Conservation (phyloP, 1,284 basidiomycete species). For the Porogramme epimiltina region DNA sequence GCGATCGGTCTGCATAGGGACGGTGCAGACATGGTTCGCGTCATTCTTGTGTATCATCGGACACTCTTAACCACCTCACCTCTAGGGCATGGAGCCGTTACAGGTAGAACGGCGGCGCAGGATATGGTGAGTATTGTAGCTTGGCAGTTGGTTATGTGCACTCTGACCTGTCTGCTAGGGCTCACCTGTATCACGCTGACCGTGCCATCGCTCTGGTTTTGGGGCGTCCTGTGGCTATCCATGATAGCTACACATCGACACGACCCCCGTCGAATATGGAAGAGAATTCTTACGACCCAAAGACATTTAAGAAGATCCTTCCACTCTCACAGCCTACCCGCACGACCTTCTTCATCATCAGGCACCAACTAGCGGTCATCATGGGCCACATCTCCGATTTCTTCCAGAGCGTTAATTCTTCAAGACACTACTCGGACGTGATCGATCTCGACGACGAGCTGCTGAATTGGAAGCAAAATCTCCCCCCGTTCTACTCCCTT, state of each 20-base stretch:
- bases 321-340: conserved; percentile 77
- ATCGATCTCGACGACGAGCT: conserved; percentile 85
- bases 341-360: conserved; percentile 87
- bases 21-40: conserved; percentile 79
- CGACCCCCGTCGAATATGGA: conserved; percentile 85
- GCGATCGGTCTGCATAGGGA: conserved; percentile 93
- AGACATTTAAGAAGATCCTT: conserved; percentile 41
- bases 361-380: conserved; percentile 81
- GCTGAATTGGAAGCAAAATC: conserved; percentile 70
- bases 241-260: conserved; percentile 85
- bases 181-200: conserved; percentile 92
- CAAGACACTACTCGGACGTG: conserved; percentile 86
- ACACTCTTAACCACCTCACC: not conserved
- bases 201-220: conserved; percentile 90
- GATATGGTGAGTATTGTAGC: conserved; percentile 64
- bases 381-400: conserved; percentile 94
- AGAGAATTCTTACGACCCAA: conserved; percentile 53
- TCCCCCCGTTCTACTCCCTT: conserved; percentile 80
- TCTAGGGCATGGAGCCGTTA: conserved; percentile 73
- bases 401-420: conserved; percentile 87
- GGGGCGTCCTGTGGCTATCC: conserved; percentile 87
- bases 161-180: conserved; percentile 46
- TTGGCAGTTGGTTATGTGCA: conserved; percentile 18
- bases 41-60: conserved; percentile 10
- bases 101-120: conserved; percentile 89